Evolutionary conservation across 176 grass and related monocot genomes (phyloP), one percentile per base, ranked within the genome.

Genomic region (Chloris gayana): DNA sequence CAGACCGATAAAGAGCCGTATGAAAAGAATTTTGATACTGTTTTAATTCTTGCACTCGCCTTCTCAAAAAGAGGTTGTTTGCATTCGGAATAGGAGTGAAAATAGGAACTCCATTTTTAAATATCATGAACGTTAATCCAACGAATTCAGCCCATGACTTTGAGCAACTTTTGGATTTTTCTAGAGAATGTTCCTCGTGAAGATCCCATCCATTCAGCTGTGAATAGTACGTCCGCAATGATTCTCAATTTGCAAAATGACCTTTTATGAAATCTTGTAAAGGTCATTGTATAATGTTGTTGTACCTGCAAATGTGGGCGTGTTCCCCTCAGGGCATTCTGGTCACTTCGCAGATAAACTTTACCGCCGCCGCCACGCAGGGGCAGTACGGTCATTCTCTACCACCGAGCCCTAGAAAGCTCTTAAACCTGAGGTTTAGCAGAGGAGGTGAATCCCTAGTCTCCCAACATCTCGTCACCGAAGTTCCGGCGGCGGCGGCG

Each of bases 401-500:
- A 3, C 0, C 3, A 39, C 21, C 24, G 13, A 5, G n/a, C 37
- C 71, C 82, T 80, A 75, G 70, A 62, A 49, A 3, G 22, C 22
- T 69, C 87, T 57, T 89, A 78, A 89, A 89, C 78, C 83, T 67
- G 73, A 58, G 24, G 12, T 32, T 26, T 21, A 38, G 44, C 17
- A 49, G 33, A 6, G 18, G 54, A 18, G 29, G 1, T 3, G 31
- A 29, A 85, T 22, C 66, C 67, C 83, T 65, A 79, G 21, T 34
- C 19, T 33, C 70, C 73, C 31, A 24, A 6, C 18, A 32, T 69
- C 67, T 33, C 54, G 8, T 12, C 42, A 37, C 17, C 69, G 27
- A 60, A 69, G n/a, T 45, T 26, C 15, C 74, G 25, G 84, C 75
- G 81, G 79, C 69, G 64, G 41, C 41, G 35, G 57, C 62, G 67